A percentile compares a stretch with the other conserved stretches of the same genome.
phyloP scores from a whole-genome alignment of 768 basidiomycete species.

The Neoboletus subvelutipes region DNA sequence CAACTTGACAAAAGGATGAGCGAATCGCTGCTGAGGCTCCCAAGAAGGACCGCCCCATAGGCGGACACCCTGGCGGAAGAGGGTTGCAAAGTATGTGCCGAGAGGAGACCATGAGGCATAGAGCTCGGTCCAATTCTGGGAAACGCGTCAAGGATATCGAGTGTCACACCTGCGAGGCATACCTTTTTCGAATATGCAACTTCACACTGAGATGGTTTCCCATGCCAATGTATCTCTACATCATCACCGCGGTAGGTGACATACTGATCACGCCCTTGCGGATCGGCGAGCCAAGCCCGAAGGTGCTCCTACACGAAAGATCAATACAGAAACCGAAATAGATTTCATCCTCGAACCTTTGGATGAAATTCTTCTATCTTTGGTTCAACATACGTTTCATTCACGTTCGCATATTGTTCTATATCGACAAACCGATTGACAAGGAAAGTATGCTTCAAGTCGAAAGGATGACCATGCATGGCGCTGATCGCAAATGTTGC shows the following conservation, averaged over 20 bases:
- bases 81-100: constrained; percentile 91
- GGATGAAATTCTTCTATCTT: constrained; percentile 69
- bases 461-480: constrained; percentile 81
- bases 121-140: constrained; percentile 91
- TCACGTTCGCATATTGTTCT: constrained; percentile 73
- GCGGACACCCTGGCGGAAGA: constrained; percentile 93
- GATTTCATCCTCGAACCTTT: constrained; percentile 48
- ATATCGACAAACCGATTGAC: constrained; percentile 90
- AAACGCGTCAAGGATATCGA: constrained; percentile 12
- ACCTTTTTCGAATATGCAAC: constrained; percentile 74
- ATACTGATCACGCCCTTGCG: constrained; percentile 93
- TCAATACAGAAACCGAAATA: constrained; percentile 5
- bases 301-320: constrained; percentile 74
- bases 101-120: constrained; percentile 97
- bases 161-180: constrained; percentile 26
- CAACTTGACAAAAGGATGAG: constrained; percentile 91
- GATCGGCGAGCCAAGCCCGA: constrained; percentile 91
- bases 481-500: constrained; percentile 63
- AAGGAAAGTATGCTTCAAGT: constrained; percentile 80
- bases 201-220: constrained; percentile 85
- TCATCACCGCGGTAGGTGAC: constrained; percentile 92
- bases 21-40: constrained; percentile 86
- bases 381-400: constrained; percentile 78
- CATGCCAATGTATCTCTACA: constrained; percentile 89
- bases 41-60: constrained; percentile 94